Conservation (phyloP, 176 grass and related monocot genomes). For the Oryza longistaminata region DNA sequence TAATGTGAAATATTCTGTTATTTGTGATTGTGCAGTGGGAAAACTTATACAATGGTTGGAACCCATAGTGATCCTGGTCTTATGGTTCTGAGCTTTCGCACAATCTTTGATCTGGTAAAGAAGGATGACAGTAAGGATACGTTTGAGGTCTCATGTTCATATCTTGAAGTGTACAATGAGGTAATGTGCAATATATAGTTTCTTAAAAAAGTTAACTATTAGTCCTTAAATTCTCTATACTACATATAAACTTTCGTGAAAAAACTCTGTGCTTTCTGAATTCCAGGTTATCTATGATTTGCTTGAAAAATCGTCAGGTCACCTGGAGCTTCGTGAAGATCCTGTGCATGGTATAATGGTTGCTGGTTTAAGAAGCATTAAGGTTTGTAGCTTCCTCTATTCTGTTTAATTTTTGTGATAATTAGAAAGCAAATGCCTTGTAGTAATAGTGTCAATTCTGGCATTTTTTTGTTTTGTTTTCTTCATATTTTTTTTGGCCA, state of each 20-base stretch:
- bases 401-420: conserved; percentile 16
- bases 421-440: neutral
- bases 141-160: conserved; percentile 95
- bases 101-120: conserved; percentile 97
- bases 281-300: conserved; percentile 98
- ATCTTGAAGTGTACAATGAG: conserved; percentile 99
- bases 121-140: conserved; percentile 69
- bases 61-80: conserved; percentile 86
- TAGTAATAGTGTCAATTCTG: neutral
- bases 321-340: conserved; percentile 97
- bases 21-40: conserved; percentile 65
- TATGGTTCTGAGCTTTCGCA: conserved; percentile 97
- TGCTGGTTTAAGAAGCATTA: conserved; percentile 97
- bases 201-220: conserved; percentile 4
- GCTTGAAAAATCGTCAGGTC: conserved; percentile 96
- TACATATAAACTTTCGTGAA: conserved; percentile 25
- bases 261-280: conserved; percentile 32
- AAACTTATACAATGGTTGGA: conserved; percentile 99
- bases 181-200: conserved; percentile 36
- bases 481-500: neutral
- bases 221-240: conserved; percentile 14
- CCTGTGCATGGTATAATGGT: conserved; percentile 92
- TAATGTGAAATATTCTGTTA: conserved; percentile 31
- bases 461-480: neutral
- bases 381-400: conserved; percentile 55